These are phyloP conservation scores for Sonneratia caseolaris DNA, from an alignment of 345 rosid species.

Conservation along the genomic window DNA sequence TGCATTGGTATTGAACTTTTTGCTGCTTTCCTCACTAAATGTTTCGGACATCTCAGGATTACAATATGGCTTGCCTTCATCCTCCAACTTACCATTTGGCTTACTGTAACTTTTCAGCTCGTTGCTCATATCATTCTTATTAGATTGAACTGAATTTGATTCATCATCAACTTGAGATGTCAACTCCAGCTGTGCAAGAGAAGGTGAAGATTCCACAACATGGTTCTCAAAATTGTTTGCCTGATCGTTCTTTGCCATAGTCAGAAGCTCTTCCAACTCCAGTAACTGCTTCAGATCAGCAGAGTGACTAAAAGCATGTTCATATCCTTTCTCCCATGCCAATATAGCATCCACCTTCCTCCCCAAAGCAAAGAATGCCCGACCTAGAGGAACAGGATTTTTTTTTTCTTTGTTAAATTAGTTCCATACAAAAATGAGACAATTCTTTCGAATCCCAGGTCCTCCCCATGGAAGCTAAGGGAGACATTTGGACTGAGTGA, in stretches of 20 bases:
- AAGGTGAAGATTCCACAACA: conserved; percentile 20
- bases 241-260: conserved; percentile 38
- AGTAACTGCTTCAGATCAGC: conserved; percentile 84
- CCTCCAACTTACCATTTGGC: conserved; percentile 31
- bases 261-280: conserved; percentile 77
- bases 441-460: neutral
- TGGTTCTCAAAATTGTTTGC: conserved; percentile 18
- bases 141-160: conserved; percentile 16
- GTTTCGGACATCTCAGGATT: conserved; percentile 22
- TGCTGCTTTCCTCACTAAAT: conserved; percentile 26
- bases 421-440: conserved; percentile 2
- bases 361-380: conserved; percentile 68
- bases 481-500: no score
- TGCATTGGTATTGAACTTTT: conserved; percentile 22
- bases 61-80: conserved; percentile 19
- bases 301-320: conserved; percentile 48
- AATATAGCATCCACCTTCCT: conserved; percentile 65
- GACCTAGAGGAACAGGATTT: conserved; percentile 34
- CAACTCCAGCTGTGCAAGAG: conserved; percentile 24
- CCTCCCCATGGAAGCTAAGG: no score
- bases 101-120: conserved; percentile 8
- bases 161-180: conserved; percentile 32
- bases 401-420: conserved; percentile 14
- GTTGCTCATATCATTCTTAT: conserved; percentile 17
- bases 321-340: conserved; percentile 73